Base-by-base conservation (phyloP, 2,329 filamentous ascomycete species). In the Trichoderma koningiopsis region DNA sequence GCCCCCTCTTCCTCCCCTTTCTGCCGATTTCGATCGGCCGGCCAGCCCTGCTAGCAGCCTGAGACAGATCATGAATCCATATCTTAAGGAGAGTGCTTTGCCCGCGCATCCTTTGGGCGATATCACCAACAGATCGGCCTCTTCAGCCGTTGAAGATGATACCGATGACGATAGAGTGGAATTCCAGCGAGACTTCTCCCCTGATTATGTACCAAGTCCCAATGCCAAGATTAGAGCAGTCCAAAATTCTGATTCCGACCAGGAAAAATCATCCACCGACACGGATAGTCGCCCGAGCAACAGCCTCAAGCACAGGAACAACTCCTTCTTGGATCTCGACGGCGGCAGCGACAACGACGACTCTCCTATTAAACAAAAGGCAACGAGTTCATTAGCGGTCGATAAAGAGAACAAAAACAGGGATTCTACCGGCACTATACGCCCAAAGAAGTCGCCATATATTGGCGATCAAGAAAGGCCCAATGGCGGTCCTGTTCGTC, bases 61-160 rank as follows among this genome's bases (percentile, higher is more conserved):
- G 73, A 88, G 92, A 70, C 88, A 92, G 80, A 92, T 92, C 64
- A 97, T 97, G 93, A 92, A 91, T 79, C 93, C 92, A 7, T 97
- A 93, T 77, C 81, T 97, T 24, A 81, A 79, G 66, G 77, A 74
- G 37, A 79, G 76, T 66, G 29, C 53, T 31, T 55, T 61, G 52
- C 70, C 40, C 56, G 47, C 71, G 24, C 58, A 71, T 19, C 71
- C 75, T 16, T 69, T 76, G 29, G 68, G 73, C 6, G 75, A 78
- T 59, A 72, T 76, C 22, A 76, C 76, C 27, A 76, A 75, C 47
- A 67, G 24, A 24, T 69, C 71, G 11, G 70, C 70, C 5, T 27
- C 47, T 22, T 57, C 43, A 40, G 66, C 63, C 6, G 60, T 72
- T 27, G 69, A 68, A 49, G 69, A 69, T 13, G 68, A 66, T 24